Base-by-base conservation (phyloP, 148 eudicot species). In the Fagopyrum homotropicum region DNA sequence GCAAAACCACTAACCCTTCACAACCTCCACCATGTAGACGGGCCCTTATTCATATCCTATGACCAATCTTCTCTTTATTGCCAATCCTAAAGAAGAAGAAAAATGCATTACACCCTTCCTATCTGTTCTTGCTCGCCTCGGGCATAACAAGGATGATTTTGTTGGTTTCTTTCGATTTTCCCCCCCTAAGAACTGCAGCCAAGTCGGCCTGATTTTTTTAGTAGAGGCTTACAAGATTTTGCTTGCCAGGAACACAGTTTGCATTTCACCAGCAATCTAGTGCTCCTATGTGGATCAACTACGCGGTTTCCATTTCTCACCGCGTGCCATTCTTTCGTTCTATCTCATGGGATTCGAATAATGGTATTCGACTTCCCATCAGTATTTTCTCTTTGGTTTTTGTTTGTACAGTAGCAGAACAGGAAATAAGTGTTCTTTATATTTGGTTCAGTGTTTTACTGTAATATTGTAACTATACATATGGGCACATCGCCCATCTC, bases 11-110 rank as follows among this genome's bases (percentile, higher is more conserved):
- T 73, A 86, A 78, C 77, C 48, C 84, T 61, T 78, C 90, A 66
- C 90, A 87, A 74, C 85, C 95, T 79, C 98, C 97, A 72, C 85
- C 87, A 48, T 94, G 98, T 84, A 88, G 89, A 85, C 86, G 93
- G 87, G 88, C 93, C 75, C 98, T 94, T 78, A 95, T 91, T 60
- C 90, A 94, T 78, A 88, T 91, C 77, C 88, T 88, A 76, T 94
- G 84, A 91, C 72, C 78, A 75, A 72, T 29, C 22, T 68, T 72
- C 69, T 75, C 47, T 29, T 57, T 72, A 68, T 79, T 15, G 45
- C 9, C 47, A 5, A 43, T 43, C 46, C 46, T 66, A 66, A 45
- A 66, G 17, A 66, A 12, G 30, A 40, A 35, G 12, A 14, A 40
- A 35, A 35, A 14, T 14, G 35, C 40, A 9, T 60, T 26, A 7